Base-by-base conservation (phyloP, 305 asterid genomes). In the Lippia alba region DNA sequence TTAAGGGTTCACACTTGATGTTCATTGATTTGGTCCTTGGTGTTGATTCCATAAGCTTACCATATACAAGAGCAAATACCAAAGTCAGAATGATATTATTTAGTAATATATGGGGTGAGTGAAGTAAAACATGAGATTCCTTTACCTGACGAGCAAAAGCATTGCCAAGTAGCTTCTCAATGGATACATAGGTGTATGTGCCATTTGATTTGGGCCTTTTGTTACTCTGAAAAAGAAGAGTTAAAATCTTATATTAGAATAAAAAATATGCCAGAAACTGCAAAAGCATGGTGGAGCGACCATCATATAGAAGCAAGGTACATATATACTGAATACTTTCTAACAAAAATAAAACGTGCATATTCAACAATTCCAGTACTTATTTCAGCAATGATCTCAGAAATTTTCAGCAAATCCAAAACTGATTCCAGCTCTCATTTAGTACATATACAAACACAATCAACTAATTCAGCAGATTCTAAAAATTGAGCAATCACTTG, bases 141-240 rank as follows among this genome's bases (percentile, higher is more conserved):
- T 67, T 83, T 83, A 94, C 99, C 99, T 95, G 92, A 56, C 74
- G 89, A 68, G 98, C 94, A 86, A 95, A 95, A 63, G 84, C 84
- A 80, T 92, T 95, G 84, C 86, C 72, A 66, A 90, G 91, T 75
- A 95, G 87, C 83, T 90, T 89, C 85, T 89, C 94, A 14, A 88
- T 78, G 70, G 98, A 92, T 72, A 78, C 70, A 70, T 86, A 78
- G 61, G 78, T 69, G 78, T 79, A 64, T 17, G 79, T n/a, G 54
- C 54, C 74, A 66, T 63, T 76, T 74, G 89, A 64, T 77, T 80
- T 78, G 53, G 46, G 81, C 62, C 69, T 80, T 33, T 70, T 81
- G 69, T 80, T 83, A 41, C 72, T 82, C 99, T 94, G 89, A 73
- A 85, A 78, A 78, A 54, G 53, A 68, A 61, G 66, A 74, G 67